Evolutionary conservation across 768 basidiomycete species (phyloP), one percentile per base, ranked within the genome.

Genomic region (Tubosaeta sp.): DNA sequence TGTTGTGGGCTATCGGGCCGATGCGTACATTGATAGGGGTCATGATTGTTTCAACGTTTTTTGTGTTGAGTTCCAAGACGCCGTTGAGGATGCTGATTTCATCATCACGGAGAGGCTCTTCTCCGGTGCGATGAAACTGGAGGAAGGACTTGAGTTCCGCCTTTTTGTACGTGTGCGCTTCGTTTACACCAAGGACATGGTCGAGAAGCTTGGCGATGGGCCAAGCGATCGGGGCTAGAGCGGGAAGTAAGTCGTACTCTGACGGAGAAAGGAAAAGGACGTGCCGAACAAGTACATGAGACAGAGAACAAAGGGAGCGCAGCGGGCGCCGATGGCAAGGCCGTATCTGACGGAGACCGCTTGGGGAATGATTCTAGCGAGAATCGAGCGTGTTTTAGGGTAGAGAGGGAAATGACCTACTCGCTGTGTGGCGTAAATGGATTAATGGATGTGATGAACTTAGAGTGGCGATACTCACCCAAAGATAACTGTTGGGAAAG

Each of bases 1-100:
- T 18, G 12, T 9, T 5, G 6, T n/a, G 21, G 36, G 43, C 4
- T 22, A 10, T 22, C 9, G 1, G 12, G 35, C 25, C 16, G 27
- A 44, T 76, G 50, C 58, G 25, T 29, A 86, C 87, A 62, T 77
- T 76, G 65, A 92, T 81, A 2, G 84, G 83, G 0, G 90, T 91
- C 90, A 93, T 91, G 53, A 93, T 90, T 19, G 77, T 72, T 57
- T 84, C 79, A 0, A 86, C 90, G 22, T 77, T 80, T 64, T 90
- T 91, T 16, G 77, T 80, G 59, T 85, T 88, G 44, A 91, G 74
- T 59, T 90, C 88, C 48, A 89, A 65, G 1, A 90, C 87, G 2
- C 87, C 87, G 60, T 88, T 90, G 42, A 91, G 70, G 41, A 91
- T 91, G 51, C 79, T 76, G 32, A 91, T 87, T 61, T 91, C 89